Evolutionary conservation across 169 alveolate species (phyloP).

Genomic region (Babesia caballi): DNA sequence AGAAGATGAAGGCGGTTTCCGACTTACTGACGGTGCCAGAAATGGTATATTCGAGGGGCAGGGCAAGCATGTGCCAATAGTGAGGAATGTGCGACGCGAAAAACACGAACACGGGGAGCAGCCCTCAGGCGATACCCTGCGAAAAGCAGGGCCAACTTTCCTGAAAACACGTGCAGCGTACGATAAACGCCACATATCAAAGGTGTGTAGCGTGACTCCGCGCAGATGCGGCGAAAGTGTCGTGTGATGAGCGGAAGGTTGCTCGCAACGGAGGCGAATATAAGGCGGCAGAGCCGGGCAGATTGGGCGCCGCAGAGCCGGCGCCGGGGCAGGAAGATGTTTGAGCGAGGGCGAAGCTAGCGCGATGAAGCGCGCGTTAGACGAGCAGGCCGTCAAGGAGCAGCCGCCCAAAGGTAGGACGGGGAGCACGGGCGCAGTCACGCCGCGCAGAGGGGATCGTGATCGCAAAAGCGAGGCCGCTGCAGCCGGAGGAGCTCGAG

Average conservation of each 20-base stretch:
- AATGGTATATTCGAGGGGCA: too few relatives aligned
- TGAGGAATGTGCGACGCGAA: background rate
- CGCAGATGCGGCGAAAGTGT: background rate
- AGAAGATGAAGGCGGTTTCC: too few relatives aligned
- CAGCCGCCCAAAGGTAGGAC: slow-evolving; percentile 23
- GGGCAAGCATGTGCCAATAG: background rate
- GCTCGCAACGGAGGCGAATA: too few relatives aligned
- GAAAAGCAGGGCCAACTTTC: background rate
- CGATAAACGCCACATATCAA: background rate
- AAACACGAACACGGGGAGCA: background rate
- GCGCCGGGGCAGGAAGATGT: background rate
- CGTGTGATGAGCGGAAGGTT: background rate
- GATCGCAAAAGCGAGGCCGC: slow-evolving; percentile 39
- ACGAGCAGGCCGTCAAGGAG: slow-evolving; percentile 10
- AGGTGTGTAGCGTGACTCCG: background rate
- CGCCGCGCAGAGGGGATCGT: slow-evolving; percentile 21
- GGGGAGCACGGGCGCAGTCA: background rate
- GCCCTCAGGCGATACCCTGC: background rate
- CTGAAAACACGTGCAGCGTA: background rate
- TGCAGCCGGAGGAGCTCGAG: slow-evolving; percentile 34
- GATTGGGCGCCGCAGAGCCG: background rate
- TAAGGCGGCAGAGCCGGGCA: background rate
- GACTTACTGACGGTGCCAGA: too few relatives aligned
- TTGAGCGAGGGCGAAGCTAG: background rate
- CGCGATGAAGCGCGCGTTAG: slow-evolving; percentile 10